Evolutionary conservation across 805 yeast species (phyloP).

Genomic region (Millerozyma miso): DNA sequence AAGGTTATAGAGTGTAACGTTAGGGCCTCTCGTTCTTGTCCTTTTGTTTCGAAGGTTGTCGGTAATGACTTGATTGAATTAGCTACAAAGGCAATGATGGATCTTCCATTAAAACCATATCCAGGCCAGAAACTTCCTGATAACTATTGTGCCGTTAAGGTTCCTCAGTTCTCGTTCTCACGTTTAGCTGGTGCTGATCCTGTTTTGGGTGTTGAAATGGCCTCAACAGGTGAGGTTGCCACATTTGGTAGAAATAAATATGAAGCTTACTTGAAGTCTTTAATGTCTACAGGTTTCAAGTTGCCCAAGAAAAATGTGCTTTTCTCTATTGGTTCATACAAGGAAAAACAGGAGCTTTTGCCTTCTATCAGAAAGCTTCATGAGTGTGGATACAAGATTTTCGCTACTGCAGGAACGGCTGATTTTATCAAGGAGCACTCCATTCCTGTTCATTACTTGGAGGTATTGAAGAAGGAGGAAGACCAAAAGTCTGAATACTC

Average conservation of each 20-base stretch:
- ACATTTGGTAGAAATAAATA: conserved; percentile 93
- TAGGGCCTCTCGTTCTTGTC: conserved; percentile 99
- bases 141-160: conserved; percentile 95
- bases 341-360: conserved; percentile 89
- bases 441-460: conserved; percentile 91
- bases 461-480: conserved; percentile 69
- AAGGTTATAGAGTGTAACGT: conserved; percentile 98
- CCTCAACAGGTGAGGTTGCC: conserved; percentile 91
- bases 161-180: conserved; percentile 96
- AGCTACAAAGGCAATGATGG: conserved; percentile 95
- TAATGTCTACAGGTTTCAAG: conserved; percentile 92
- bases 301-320: conserved; percentile 92
- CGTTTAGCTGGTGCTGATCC: conserved; percentile 98
- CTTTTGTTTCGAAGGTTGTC: conserved; percentile 95
- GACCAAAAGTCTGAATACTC: conserved; percentile 91
- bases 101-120: conserved; percentile 80
- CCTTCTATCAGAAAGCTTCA: conserved; percentile 80
- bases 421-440: conserved; percentile 95
- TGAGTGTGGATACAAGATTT: conserved; percentile 82
- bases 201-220: conserved; percentile 97
- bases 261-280: conserved; percentile 94
- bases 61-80: conserved; percentile 95
- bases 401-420: conserved; percentile 99
- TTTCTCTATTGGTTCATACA: conserved; percentile 92
- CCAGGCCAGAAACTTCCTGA: conserved; percentile 87